Conservation (phyloP, 208 protist genomes). For the Leishmania tropica region DNA sequence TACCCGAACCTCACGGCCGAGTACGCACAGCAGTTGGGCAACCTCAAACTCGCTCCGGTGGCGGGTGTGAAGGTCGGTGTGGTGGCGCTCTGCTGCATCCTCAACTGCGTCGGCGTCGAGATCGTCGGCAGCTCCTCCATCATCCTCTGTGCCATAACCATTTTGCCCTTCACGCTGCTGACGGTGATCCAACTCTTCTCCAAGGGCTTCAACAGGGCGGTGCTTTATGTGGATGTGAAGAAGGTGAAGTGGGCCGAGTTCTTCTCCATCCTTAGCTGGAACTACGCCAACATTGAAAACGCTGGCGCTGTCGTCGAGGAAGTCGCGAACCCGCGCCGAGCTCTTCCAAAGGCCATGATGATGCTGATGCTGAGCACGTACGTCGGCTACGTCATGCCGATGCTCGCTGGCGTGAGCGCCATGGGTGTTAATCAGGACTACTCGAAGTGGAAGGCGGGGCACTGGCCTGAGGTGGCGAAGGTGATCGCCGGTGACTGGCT, state of each 20-base stretch:
- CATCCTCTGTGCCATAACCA: slow-evolving; percentile 65
- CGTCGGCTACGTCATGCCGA: slow-evolving; percentile 78
- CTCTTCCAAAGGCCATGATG: slow-evolving; percentile 63
- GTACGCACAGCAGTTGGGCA: slow-evolving; percentile 56
- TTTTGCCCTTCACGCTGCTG: slow-evolving; percentile 70
- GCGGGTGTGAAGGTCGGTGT: slow-evolving; percentile 71
- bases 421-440: slow-evolving; percentile 72
- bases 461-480: slow-evolving; percentile 74
- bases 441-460: slow-evolving; percentile 66
- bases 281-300: slow-evolving; percentile 91
- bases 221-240: slow-evolving; percentile 60
- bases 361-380: slow-evolving; percentile 81
- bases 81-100: slow-evolving; percentile 60
- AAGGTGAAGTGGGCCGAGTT: slow-evolving; percentile 71
- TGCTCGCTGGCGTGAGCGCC: slow-evolving; percentile 76
- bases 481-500: slow-evolving; percentile 66
- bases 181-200: slow-evolving; percentile 72
- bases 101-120: slow-evolving; percentile 79
- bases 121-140: slow-evolving; percentile 70
- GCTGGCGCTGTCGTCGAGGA: slow-evolving; percentile 81
- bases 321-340: slow-evolving; percentile 58
- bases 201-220: slow-evolving; percentile 67
- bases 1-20: slow-evolving; percentile 80
- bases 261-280: slow-evolving; percentile 88
- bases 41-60: slow-evolving; percentile 34